phyloP scores from a whole-genome alignment of 2,329 filamentous ascomycete genomes.

The Lasiodiplodia hormozganensis region DNA sequence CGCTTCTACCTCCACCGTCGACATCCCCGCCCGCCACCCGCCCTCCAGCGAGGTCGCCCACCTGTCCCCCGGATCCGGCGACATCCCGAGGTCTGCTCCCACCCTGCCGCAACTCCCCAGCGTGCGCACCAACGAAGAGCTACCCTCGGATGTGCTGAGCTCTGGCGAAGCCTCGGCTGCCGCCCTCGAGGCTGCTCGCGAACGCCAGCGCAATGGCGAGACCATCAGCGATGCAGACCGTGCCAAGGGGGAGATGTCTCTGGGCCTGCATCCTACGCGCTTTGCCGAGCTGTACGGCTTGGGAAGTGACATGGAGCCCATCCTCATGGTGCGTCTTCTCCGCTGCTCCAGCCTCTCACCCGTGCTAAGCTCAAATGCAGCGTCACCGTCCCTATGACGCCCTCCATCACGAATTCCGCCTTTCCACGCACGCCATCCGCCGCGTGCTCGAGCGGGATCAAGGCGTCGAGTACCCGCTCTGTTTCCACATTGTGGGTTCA shows the following conservation, averaged over 20 bases:
- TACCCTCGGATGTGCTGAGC: conserved; percentile 24
- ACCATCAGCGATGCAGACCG: conserved; percentile 12
- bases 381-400: conserved; percentile 31
- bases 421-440: conserved; percentile 32
- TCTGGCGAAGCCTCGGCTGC: conserved; percentile 18
- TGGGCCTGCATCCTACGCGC: conserved; percentile 26
- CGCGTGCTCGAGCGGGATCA: conserved; percentile 30
- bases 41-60: conserved; percentile 7
- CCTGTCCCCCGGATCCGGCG: conserved; percentile 12
- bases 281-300: conserved; percentile 32
- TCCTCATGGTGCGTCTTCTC: conserved; percentile 28
- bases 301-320: conserved; percentile 32
- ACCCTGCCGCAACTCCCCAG: not conserved
- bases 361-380: conserved; percentile 12
- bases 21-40: conserved; percentile 1
- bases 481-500: conserved; percentile 31
- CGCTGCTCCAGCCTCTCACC: not conserved
- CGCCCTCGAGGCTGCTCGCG: conserved; percentile 18
- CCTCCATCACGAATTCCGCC: conserved; percentile 29
- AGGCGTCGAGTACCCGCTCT: conserved; percentile 31
- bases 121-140: conserved; percentile 25
- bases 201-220: conserved; percentile 25
- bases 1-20: conserved; percentile 4
- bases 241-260: conserved; percentile 21
- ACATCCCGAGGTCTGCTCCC: conserved; percentile 18